Base-by-base conservation (phyloP, 2,329 filamentous ascomycete species). In the Penicillium glabrum region DNA sequence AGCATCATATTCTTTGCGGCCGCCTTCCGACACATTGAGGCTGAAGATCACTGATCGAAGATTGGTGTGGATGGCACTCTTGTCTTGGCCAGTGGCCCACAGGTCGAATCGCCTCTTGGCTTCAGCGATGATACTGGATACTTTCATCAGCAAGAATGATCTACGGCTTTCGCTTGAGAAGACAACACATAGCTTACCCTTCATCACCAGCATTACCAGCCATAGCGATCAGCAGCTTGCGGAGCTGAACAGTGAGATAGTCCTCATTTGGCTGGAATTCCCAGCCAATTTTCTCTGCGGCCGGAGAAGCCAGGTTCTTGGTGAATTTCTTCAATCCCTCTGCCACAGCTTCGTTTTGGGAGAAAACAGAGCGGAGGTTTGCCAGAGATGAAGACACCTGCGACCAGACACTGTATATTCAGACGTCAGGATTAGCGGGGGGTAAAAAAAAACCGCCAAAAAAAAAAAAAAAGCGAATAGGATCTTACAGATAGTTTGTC, bases 261-360 rank as follows among this genome's bases (percentile, higher is more conserved):
- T 92, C 88, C 66, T 98, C 93, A 51, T 82, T 81, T 41, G 87
- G 76, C n/a, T 83, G 80, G 68, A 91, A 91, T 33, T 95, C 88
- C 90, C 93, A 98, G 39, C 93, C 93, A 65, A 97, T 81, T 64
- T 88, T 86, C 65, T 91, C 87, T 11, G 90, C 87, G 9, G 91
- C 89, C 29, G 86, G 83, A 26, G 85, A 83, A 59, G 95, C 86
- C 50, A 99, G 82, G 75, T 89, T 88, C 24, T 95, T 80, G 2
- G 87, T 86, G 71, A 96, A 96, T 51, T 86, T 87, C 72, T 90
- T 88, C 60, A 99, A 78, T 1, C 86, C 91, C 50, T 84, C 81
- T 67, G 87, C 86, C 60, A 95, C 84, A 50, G 84, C 78, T 54
- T 89, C 84, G 61, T 95, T 89, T 46, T 89, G 87, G 23, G 87